phyloP scores from a whole-genome alignment of 2,329 filamentous ascomycete species.

The Aspergillus eucalypticola region DNA sequence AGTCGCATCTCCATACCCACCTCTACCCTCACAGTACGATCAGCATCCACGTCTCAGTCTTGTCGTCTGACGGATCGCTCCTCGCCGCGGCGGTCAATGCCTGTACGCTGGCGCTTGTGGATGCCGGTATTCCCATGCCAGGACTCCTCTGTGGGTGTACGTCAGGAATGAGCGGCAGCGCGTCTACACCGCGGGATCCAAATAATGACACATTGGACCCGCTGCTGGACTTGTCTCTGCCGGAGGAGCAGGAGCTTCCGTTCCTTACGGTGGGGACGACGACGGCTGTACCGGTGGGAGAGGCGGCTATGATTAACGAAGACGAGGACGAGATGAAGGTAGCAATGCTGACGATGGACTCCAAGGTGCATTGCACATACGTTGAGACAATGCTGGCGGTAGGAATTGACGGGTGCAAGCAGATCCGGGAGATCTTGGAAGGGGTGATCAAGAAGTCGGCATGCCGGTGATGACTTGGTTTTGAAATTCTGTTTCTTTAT shows the following conservation, averaged over 20 bases:
- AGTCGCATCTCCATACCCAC: constrained; percentile 76
- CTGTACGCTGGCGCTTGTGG: constrained; percentile 84
- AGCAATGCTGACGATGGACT: constrained; percentile 80
- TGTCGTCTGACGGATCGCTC: constrained; percentile 86
- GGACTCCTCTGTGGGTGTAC: constrained; percentile 90
- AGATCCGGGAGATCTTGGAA: constrained; percentile 79
- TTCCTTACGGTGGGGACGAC: constrained; percentile 80
- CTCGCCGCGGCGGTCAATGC: constrained; percentile 91
- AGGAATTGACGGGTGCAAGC: constrained; percentile 86
- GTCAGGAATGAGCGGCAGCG: constrained; percentile 64
- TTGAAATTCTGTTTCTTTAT: neutral
- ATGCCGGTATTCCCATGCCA: constrained; percentile 93
- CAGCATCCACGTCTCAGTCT: constrained; percentile 77
- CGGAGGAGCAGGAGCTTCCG: constrained; percentile 72
- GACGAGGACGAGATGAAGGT: constrained; percentile 58
- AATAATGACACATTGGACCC: constrained; percentile 46
- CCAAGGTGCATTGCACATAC: constrained; percentile 73
- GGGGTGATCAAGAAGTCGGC: constrained; percentile 58
- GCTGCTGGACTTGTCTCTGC: constrained; percentile 46
- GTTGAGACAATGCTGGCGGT: constrained; percentile 92
- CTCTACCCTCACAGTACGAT: constrained; percentile 89
- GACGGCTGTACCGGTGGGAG: constrained; percentile 39
- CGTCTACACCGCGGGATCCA: constrained; percentile 43
- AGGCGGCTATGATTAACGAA: constrained; percentile 59
- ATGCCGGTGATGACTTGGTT: constrained; percentile 7